These are phyloP conservation scores for Vigna mungo DNA, from an alignment of 306 rosid species.

Conservation along the genomic window DNA sequence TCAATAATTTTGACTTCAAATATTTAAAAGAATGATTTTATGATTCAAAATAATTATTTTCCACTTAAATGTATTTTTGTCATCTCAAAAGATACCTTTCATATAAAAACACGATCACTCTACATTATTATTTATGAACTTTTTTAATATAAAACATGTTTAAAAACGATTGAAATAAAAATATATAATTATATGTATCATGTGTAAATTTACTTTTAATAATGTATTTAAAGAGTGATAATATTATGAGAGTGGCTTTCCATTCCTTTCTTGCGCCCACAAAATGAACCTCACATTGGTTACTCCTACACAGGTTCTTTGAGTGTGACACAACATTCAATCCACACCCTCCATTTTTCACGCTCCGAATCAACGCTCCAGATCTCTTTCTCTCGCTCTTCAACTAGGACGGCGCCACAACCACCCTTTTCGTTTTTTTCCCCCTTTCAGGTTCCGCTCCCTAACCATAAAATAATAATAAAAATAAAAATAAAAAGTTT, in stretches of 20 bases:
- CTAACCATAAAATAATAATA: neutral
- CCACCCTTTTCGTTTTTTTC: constrained; percentile 9
- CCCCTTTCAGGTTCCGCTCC: constrained; percentile 36
- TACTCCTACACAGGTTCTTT: constrained; percentile 35
- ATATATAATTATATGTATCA: too few relatives aligned
- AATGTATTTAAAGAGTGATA: too few relatives aligned
- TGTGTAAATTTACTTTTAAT: too few relatives aligned
- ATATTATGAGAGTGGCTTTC: neutral
- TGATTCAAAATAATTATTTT: too few relatives aligned
- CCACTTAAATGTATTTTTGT: too few relatives aligned
- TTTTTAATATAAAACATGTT: too few relatives aligned
- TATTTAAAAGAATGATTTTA: too few relatives aligned
- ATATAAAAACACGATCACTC: too few relatives aligned
- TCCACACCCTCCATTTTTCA: constrained; percentile 51
- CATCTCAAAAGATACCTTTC: too few relatives aligned
- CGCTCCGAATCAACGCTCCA: constrained; percentile 50
- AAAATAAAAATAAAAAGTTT: neutral
- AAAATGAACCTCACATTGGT: constrained; percentile 34
- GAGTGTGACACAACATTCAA: constrained; percentile 49
- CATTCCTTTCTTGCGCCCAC: constrained; percentile 48
- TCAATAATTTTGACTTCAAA: too few relatives aligned
- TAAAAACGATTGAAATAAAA: too few relatives aligned
- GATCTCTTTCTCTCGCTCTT: constrained; percentile 40
- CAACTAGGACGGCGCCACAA: constrained; percentile 62
- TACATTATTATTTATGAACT: too few relatives aligned